Base-by-base conservation (phyloP, 176 grass and related monocot genomes). In the Carex cristatella region DNA sequence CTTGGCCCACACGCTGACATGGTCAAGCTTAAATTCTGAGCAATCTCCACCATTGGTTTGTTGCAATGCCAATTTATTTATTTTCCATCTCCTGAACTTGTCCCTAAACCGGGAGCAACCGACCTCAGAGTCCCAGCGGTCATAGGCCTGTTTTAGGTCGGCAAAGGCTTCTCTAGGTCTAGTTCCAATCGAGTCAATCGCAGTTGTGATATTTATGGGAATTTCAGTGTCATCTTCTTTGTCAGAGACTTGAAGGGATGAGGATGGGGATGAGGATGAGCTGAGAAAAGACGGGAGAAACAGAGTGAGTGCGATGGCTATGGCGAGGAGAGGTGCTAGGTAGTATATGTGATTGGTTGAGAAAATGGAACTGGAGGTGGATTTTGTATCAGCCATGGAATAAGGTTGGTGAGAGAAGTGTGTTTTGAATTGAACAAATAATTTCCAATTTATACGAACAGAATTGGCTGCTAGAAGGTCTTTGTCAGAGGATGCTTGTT, bases 41-140 rank as follows among this genome's bases (percentile, higher is more conserved):
- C 89, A 90, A 57, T 67, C 56, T 30, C 28, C 40, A 49, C 55
- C 81, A 3, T 69, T 38, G 7, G 31, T 37, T 56, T 64, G 66
- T 75, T 92, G 85, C 35, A 90, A 11, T 38, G 79, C 91, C 4
- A 78, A 79, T 54, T 15, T 77, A 81, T 86, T 87, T 28, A 66
- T 70, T 1, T 68, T 58, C 91, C 83, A 90, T 68, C 85, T 27
- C 32, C n/a, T 37, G 61, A 83, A 72, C 70, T 85, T 87, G 48
- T 76, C 70, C 79, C 79, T 49, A 71, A 92, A 90, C 32, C 37
- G 64, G 28, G 35, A 46, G 75, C 89, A 92, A 15, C 88, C 91
- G 3, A 90, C 65, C 14, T 82, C 69, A 19, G 86, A 65, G 82
- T 92, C 91, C 91, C 91, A 92, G 42, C 79, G 63, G 10, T 31